Conservation (phyloP, 441 rosid species). For the Populus hybrid region DNA sequence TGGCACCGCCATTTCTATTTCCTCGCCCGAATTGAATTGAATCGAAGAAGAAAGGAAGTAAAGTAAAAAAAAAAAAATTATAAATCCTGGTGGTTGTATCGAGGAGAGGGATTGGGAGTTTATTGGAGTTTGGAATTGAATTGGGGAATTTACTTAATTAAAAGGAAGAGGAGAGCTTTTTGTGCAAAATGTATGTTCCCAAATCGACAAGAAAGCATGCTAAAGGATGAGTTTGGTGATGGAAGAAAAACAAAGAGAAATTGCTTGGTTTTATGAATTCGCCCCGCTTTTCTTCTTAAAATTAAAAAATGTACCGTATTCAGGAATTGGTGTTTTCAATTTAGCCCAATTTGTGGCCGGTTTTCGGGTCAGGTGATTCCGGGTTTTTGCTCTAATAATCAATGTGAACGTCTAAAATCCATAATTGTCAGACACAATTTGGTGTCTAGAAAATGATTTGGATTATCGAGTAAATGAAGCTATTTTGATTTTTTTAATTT, state of each 20-base stretch:
- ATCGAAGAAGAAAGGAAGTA: conserved; percentile 49
- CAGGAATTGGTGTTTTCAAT: background rate
- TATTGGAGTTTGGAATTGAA: background rate
- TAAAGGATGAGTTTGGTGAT: background rate
- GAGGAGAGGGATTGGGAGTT: conserved; percentile 24
- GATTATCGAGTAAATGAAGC: no score
- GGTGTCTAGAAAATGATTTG: no score
- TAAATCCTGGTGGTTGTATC: background rate
- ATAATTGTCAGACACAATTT: no score
- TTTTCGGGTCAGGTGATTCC: background rate
- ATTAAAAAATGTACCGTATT: background rate
- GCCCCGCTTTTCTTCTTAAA: background rate
- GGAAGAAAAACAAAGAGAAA: no score
- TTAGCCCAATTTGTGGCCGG: background rate
- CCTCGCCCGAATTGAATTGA: background rate
- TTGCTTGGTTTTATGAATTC: background rate
- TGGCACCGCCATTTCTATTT: conserved; percentile 44
- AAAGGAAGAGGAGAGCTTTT: background rate
- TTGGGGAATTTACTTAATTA: background rate
- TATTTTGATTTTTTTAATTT: no score
- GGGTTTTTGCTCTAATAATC: no score
- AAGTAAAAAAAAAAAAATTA: background rate
- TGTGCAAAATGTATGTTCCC: background rate
- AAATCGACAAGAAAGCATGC: background rate
- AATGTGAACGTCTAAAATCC: no score